These are phyloP conservation scores for Dendrobium nobile DNA, from an alignment of 106 monocot species.

Conservation along the genomic window DNA sequence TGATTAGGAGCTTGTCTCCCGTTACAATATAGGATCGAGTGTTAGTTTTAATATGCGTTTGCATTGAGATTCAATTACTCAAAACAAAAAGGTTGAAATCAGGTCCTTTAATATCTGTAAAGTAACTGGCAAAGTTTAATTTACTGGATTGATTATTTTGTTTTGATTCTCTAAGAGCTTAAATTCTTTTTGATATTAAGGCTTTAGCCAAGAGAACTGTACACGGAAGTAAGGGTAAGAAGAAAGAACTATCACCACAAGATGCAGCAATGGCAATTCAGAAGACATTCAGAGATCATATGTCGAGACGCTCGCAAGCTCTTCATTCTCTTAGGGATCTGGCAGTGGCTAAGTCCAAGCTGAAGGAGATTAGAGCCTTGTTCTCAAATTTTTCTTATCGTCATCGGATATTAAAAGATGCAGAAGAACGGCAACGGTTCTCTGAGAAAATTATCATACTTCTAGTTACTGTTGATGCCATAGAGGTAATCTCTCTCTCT, in stretches of 20 bases:
- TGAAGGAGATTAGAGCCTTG: slow-evolving; percentile 77
- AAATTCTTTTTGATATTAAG: slow-evolving; percentile 28
- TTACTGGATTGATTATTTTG: background rate
- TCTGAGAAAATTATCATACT: slow-evolving; percentile 86
- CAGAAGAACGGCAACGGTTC: slow-evolving; percentile 77
- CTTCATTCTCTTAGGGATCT: slow-evolving; percentile 70
- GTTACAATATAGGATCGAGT: no score
- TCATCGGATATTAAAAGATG: slow-evolving; percentile 50
- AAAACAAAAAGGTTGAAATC: no score
- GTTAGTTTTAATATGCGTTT: no score
- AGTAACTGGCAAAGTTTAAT: background rate
- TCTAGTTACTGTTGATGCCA: slow-evolving; percentile 73
- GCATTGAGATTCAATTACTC: no score
- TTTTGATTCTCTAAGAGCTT: background rate
- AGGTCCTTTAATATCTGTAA: no score
- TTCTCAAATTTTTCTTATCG: slow-evolving; percentile 84
- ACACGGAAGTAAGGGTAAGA: slow-evolving; percentile 53
- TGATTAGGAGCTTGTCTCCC: no score
- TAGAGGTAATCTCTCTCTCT: slow-evolving; percentile 50
- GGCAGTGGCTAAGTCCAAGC: slow-evolving; percentile 73
- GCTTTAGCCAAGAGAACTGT: slow-evolving; percentile 43
- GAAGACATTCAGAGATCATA: slow-evolving; percentile 54
- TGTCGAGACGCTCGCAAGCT: slow-evolving; percentile 55
- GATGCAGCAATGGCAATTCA: slow-evolving; percentile 90
- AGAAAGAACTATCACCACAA: slow-evolving; percentile 56